Evolutionary conservation across 2,329 filamentous ascomycete species (phyloP).

Genomic region (Xylariales sp.): DNA sequence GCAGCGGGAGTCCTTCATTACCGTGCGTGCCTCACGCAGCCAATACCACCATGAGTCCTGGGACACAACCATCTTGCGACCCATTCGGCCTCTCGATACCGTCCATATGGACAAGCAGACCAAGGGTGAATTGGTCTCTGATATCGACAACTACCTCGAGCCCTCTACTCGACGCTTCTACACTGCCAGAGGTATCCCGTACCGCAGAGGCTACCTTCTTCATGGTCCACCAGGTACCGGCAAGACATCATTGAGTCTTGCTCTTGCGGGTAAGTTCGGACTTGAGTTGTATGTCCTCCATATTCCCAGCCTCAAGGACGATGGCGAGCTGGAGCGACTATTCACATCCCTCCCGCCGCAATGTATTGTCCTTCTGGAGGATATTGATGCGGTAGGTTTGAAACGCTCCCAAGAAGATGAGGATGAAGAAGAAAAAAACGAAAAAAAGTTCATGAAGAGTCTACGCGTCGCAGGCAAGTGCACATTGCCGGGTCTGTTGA

Average conservation of each 20-base stretch:
- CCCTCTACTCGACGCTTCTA: slow-evolving; percentile 59
- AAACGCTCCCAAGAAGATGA: slow-evolving; percentile 23
- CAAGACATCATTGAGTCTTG: slow-evolving; percentile 72
- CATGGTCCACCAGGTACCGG: slow-evolving; percentile 71
- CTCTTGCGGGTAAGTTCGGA: slow-evolving; percentile 64
- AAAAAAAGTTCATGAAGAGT: background rate
- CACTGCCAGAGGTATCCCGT: slow-evolving; percentile 67
- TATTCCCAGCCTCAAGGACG: slow-evolving; percentile 41
- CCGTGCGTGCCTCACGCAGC: slow-evolving; percentile 28
- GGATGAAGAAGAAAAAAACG: slow-evolving; percentile 5
- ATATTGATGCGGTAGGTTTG: slow-evolving; percentile 50
- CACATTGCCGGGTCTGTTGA: slow-evolving; percentile 63
- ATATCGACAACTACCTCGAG: slow-evolving; percentile 62
- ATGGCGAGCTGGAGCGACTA: slow-evolving; percentile 25
- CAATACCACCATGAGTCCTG: slow-evolving; percentile 24
- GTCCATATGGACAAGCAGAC: slow-evolving; percentile 31
- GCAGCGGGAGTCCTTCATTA: slow-evolving; percentile 31
- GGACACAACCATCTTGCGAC: slow-evolving; percentile 31
- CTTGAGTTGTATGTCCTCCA: slow-evolving; percentile 73
- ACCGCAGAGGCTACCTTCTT: slow-evolving; percentile 67
- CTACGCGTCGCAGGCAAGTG: slow-evolving; percentile 61
- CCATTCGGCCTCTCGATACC: slow-evolving; percentile 28
- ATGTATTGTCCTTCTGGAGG: slow-evolving; percentile 49
- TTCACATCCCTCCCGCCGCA: slow-evolving; percentile 28
- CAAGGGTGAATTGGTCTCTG: slow-evolving; percentile 64